A percentile compares a stretch with the other conserved stretches of the same genome.
Evolutionary conservation across 257 asterid genomes (phyloP).

Genomic region (Solanum chmielewskii): DNA sequence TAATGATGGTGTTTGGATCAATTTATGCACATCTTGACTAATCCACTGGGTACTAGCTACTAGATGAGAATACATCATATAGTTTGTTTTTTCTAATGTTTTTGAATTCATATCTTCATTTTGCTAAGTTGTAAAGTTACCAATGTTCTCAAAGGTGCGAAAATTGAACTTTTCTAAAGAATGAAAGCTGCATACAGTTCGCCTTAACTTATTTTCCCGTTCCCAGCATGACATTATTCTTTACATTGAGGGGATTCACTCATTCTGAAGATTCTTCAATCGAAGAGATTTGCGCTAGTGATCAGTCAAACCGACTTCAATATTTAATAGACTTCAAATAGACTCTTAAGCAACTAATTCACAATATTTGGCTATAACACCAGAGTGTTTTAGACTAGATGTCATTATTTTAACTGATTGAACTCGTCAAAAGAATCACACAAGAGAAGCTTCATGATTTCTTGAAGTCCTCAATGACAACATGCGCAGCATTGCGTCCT

Average conservation of each 20-base stretch:
- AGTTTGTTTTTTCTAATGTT: background rate
- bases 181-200: background rate
- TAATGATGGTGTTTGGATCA: background rate
- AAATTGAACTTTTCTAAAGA: background rate
- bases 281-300: background rate
- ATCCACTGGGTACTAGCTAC: background rate
- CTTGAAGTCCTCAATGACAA: constrained; percentile 62
- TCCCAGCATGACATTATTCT: background rate
- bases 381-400: background rate
- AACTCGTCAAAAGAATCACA: background rate
- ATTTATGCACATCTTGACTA: background rate
- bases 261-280: background rate
- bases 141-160: background rate
- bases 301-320: background rate
- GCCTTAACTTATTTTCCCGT: background rate
- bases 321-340: background rate
- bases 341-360: background rate
- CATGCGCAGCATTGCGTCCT: constrained; percentile 79
- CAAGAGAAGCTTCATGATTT: background rate
- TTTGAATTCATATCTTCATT: background rate
- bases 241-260: background rate
- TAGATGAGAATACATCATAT: background rate
- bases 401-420: background rate
- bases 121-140: background rate
- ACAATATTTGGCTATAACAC: background rate